Evolutionary conservation across 768 basidiomycete species (phyloP).

Genomic region (Podaxis rugospora): DNA sequence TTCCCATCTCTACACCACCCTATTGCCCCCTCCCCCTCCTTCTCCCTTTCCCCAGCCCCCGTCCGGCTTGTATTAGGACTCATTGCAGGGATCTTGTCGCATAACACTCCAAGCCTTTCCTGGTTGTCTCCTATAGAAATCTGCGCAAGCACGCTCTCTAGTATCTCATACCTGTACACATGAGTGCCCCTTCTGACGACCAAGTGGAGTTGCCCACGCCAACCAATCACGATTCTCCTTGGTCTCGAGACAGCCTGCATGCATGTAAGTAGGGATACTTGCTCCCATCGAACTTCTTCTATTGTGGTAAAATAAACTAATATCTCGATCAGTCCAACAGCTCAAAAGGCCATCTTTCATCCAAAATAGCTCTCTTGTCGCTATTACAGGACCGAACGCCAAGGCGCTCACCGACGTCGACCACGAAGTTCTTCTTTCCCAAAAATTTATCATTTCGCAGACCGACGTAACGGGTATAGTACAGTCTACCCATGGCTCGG

Average conservation of each 20-base stretch:
- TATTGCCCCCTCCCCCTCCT: not conserved
- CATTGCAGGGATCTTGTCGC: not conserved
- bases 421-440: not conserved
- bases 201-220: conserved; percentile 3
- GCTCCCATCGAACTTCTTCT: not conserved
- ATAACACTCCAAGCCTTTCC: no score
- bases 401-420: not conserved
- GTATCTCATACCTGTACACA: not conserved
- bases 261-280: not conserved
- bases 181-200: not conserved
- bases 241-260: not conserved
- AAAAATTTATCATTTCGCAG: not conserved
- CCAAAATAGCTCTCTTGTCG: not conserved
- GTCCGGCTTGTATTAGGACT: not conserved
- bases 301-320: not conserved
- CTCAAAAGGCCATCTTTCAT: not conserved
- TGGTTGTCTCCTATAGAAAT: not conserved
- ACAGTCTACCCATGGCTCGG: not conserved
- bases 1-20: not conserved
- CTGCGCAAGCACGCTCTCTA: not conserved
- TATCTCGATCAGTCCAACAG: not conserved
- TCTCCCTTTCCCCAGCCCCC: not conserved
- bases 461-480: not conserved
- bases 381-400: not conserved
- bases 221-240: not conserved